phyloP scores from a whole-genome alignment of 371 early-diverging fungal genomes.

The Mucor irregularis region DNA sequence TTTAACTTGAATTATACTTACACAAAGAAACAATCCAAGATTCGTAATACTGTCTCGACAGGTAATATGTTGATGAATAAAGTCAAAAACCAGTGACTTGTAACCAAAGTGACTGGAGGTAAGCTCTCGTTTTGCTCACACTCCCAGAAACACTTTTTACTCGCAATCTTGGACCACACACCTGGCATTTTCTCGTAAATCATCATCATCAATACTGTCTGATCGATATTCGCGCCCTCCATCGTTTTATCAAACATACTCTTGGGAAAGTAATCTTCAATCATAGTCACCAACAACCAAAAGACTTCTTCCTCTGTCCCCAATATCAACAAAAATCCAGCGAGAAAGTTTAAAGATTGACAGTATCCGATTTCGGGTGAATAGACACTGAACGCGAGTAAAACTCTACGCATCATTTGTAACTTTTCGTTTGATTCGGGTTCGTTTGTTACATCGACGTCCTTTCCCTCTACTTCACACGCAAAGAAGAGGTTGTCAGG shows the following conservation, averaged over 20 bases:
- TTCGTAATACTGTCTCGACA: constrained; percentile 72
- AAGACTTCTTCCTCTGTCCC: constrained; percentile 79
- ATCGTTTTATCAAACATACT: constrained; percentile 80
- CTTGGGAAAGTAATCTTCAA: constrained; percentile 73
- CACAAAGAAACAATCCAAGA: constrained; percentile 85
- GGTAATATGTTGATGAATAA: constrained; percentile 81
- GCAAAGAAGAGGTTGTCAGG: constrained; percentile 78
- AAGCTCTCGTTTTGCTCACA: constrained; percentile 51
- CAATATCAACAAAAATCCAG: constrained; percentile 74
- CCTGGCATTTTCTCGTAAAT: constrained; percentile 60
- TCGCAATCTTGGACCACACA: constrained; percentile 56
- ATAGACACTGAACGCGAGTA: constrained; percentile 69
- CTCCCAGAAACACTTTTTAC: constrained; percentile 54
- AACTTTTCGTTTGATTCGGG: constrained; percentile 55
- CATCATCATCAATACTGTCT: constrained; percentile 70
- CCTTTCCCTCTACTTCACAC: constrained; percentile 18
- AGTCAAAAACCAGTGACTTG: constrained; percentile 85
- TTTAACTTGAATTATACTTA: no score
- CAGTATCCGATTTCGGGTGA: constrained; percentile 80
- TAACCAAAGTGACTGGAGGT: constrained; percentile 74
- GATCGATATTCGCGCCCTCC: constrained; percentile 77
- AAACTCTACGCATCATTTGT: constrained; percentile 65
- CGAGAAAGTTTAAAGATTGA: constrained; percentile 83
- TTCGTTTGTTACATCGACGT: background rate
- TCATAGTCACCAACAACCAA: constrained; percentile 78